Conservation (phyloP, 495 filamentous ascomycete genomes). For the Lindgomyces ingoldianus region DNA sequence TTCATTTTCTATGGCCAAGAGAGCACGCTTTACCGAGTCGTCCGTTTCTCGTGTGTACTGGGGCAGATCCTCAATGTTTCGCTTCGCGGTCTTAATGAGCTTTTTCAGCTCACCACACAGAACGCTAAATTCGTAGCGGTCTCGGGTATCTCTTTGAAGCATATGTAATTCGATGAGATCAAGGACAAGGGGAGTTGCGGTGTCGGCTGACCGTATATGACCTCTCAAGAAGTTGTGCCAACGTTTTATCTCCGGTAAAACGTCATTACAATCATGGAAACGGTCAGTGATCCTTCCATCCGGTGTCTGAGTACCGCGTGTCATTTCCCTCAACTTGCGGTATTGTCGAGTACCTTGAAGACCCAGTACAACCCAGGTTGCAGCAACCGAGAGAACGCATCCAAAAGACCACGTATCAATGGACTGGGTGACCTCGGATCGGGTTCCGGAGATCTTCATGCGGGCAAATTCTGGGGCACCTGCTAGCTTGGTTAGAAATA, state of each 20-base stretch:
- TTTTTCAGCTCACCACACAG: neutral
- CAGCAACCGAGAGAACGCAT: constrained; percentile 48
- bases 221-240: constrained; percentile 18
- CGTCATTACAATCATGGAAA: constrained; percentile 37
- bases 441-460: constrained; percentile 19
- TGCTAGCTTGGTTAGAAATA: constrained; percentile 38
- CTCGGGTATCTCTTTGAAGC: neutral
- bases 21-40: neutral
- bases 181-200: constrained; percentile 9
- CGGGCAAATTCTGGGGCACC: constrained; percentile 26
- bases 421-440: constrained; percentile 38
- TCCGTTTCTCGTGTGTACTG: neutral
- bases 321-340: constrained; percentile 32
- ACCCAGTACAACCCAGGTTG: constrained; percentile 47
- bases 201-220: neutral
- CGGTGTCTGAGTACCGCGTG: neutral
- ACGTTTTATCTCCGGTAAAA: constrained; percentile 4
- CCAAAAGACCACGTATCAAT: constrained; percentile 50
- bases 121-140: neutral
- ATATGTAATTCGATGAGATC: constrained; percentile 7
- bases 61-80: neutral
- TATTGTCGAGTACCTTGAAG: constrained; percentile 40
- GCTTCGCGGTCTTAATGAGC: neutral
- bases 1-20: neutral
- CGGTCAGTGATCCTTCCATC: constrained; percentile 20